phyloP scores from a whole-genome alignment of 306 rosid species.

The Clitoria ternatea region DNA sequence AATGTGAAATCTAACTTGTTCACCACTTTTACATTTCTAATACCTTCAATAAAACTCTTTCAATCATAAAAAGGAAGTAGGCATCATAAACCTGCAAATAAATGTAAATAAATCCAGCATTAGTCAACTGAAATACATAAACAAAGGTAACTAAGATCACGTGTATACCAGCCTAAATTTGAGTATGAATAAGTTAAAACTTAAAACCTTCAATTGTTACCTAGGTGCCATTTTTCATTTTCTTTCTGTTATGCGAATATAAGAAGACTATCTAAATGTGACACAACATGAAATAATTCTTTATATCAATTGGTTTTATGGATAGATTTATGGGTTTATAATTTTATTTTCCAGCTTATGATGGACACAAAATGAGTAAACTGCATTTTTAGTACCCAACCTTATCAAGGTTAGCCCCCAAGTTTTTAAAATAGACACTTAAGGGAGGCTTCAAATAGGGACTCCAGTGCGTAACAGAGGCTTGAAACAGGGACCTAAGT shows the following conservation, averaged over 20 bases:
- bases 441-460: no score
- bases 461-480: no score
- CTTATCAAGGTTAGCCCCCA: no score
- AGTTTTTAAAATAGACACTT: no score
- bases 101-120: not conserved
- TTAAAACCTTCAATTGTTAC: not conserved
- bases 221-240: not conserved
- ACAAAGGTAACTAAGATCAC: not conserved
- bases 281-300: not conserved
- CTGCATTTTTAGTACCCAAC: no score
- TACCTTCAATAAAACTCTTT: not conserved
- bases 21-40: not conserved
- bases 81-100: not conserved
- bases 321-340: not conserved
- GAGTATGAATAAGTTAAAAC: not conserved
- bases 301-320: not conserved
- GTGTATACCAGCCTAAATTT: not conserved
- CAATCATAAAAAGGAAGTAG: not conserved
- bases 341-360: not conserved
- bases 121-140: not conserved
- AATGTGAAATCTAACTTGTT: slow-evolving; percentile 6
- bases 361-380: not conserved
- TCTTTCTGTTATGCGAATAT: not conserved
- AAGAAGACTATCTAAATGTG: not conserved
- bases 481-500: no score